These are phyloP conservation scores for Talaromyces marneffei DNA, from an alignment of 2,329 filamentous ascomycete species.

Conservation along the genomic window DNA sequence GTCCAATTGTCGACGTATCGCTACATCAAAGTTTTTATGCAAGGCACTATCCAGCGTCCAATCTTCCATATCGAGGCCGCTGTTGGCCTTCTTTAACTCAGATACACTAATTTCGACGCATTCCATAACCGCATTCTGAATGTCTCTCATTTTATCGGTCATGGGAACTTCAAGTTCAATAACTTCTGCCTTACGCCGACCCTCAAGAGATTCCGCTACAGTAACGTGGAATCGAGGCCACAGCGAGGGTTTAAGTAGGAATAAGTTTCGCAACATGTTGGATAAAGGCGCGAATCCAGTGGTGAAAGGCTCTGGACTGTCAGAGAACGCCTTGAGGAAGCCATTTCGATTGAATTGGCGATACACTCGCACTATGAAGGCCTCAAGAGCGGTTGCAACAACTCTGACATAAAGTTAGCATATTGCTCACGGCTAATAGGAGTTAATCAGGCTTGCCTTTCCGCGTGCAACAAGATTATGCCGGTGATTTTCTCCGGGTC, in stretches of 20 bases:
- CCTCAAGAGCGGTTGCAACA: slow-evolving; percentile 80
- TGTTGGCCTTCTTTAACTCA: slow-evolving; percentile 86
- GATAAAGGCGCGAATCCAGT: slow-evolving; percentile 81
- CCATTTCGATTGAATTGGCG: slow-evolving; percentile 89
- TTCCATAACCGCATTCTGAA: slow-evolving; percentile 90
- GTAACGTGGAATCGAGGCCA: slow-evolving; percentile 93
- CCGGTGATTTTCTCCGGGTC: slow-evolving; percentile 82
- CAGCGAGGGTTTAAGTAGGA: slow-evolving; percentile 78
- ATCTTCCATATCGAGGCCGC: slow-evolving; percentile 88
- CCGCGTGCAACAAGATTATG: slow-evolving; percentile 79
- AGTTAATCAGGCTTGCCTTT: slow-evolving; percentile 46
- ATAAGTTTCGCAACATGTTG: slow-evolving; percentile 87
- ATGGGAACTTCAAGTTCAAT: slow-evolving; percentile 95
- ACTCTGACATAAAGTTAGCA: slow-evolving; percentile 46
- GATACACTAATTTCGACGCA: slow-evolving; percentile 93
- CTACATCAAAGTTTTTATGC: slow-evolving; percentile 84
- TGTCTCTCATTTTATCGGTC: slow-evolving; percentile 87
- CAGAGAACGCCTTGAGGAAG: slow-evolving; percentile 93
- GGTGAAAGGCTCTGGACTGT: slow-evolving; percentile 85
- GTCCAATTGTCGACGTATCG: slow-evolving; percentile 82
- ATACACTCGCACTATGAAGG: slow-evolving; percentile 91
- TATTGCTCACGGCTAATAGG: not conserved
- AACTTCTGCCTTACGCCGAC: slow-evolving; percentile 87
- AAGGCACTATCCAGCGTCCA: slow-evolving; percentile 94
- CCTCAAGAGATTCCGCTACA: slow-evolving; percentile 83